A percentile compares a stretch with the other conserved stretches of the same genome.
Evolutionary conservation across 768 basidiomycete species (phyloP).

Genomic region (Kwoniella dejecticola): DNA sequence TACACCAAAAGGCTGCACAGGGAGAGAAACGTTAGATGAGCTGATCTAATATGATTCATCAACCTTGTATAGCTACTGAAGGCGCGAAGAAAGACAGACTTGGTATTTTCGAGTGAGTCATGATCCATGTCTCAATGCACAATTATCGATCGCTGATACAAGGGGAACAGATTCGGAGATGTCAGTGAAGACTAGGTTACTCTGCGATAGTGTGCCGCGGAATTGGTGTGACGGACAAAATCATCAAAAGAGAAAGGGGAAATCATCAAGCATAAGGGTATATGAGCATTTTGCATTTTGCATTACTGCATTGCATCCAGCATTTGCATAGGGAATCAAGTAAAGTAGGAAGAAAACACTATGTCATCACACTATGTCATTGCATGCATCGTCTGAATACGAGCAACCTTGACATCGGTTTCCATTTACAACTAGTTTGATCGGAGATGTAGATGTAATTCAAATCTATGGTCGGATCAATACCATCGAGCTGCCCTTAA

Average conservation of each 20-base stretch:
- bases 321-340: background rate
- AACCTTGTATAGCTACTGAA: slow-evolving; percentile 40
- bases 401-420: too few species aligned
- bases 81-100: slow-evolving; percentile 54
- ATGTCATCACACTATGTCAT: background rate
- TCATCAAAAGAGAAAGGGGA: too few species aligned
- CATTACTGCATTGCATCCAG: background rate
- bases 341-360: too few species aligned
- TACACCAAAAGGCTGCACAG: background rate
- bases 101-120: slow-evolving; percentile 55
- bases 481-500: slow-evolving; percentile 1
- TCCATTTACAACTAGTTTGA: too few species aligned
- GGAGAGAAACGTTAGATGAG: too few species aligned
- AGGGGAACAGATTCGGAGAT: slow-evolving; percentile 44
- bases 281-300: too few species aligned
- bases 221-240: too few species aligned
- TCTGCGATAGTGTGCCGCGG: too few species aligned
- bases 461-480: slow-evolving; percentile 18
- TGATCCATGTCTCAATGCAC: background rate
- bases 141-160: slow-evolving; percentile 5
- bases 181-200: slow-evolving; percentile 51
- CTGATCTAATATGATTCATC: slow-evolving; percentile 21
- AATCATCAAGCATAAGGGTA: too few species aligned
- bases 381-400: background rate
- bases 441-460: too few species aligned